Conservation (phyloP, 108 stramenopile species). For the Aurantiochytrium sp. region DNA sequence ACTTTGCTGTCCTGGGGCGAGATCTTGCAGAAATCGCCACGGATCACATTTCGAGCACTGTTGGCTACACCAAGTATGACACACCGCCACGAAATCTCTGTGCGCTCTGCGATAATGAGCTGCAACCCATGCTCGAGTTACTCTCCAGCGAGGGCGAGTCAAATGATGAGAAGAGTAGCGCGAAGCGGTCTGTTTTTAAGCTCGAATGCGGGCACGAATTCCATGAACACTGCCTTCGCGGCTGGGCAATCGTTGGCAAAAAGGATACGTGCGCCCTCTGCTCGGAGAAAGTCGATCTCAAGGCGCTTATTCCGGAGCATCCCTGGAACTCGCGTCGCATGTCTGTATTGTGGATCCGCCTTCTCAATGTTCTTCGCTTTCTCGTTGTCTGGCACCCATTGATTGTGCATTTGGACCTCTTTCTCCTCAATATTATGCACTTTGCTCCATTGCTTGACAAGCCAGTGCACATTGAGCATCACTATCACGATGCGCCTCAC, state of each 20-base stretch:
- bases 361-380: not conserved
- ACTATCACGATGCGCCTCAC: not conserved
- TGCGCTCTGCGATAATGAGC: not conserved
- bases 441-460: not conserved
- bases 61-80: not conserved
- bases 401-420: not conserved
- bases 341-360: not conserved
- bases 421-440: not conserved
- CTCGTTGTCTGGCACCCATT: constrained; percentile 10
- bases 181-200: not conserved
- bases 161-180: not conserved
- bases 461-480: not conserved
- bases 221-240: not conserved
- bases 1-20: not conserved
- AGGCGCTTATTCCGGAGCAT: not conserved
- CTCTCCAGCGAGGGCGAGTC: not conserved
- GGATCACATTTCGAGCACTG: not conserved
- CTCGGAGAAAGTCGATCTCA: constrained; percentile 2
- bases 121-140: not conserved
- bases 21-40: not conserved
- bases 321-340: not conserved
- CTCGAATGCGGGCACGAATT: not conserved
- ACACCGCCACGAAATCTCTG: not conserved
- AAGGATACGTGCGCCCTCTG: not conserved
- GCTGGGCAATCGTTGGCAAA: not conserved